Conservation (phyloP, 2,329 filamentous ascomycete genomes). For the Pseudogymnoascus sp. region DNA sequence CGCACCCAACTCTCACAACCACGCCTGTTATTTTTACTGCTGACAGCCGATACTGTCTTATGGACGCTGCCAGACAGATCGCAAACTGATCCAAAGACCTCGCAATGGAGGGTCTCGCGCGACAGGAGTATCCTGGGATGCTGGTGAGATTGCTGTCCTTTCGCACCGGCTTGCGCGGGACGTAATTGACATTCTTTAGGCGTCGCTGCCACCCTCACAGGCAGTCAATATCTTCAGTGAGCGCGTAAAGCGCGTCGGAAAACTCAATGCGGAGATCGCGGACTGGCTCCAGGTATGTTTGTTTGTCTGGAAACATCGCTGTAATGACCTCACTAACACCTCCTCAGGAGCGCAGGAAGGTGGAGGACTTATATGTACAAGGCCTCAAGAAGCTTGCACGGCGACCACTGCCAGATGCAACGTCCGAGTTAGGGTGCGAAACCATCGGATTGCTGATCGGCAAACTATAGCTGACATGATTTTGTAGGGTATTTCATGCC, state of each 20-base stretch:
- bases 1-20: neutral
- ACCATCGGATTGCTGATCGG: constrained; percentile 5
- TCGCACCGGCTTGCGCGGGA: constrained; percentile 14
- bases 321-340: constrained; percentile 18
- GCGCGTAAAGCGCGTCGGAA: constrained; percentile 76
- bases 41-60: constrained; percentile 3
- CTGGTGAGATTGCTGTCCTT: constrained; percentile 57
- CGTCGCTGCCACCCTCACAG: constrained; percentile 69
- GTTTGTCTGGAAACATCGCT: neutral
- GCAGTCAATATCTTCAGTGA: constrained; percentile 77
- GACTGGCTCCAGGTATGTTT: constrained; percentile 83
- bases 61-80: neutral
- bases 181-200: constrained; percentile 41
- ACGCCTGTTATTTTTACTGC: neutral
- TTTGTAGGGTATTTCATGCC: constrained; percentile 68
- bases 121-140: constrained; percentile 88
- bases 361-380: constrained; percentile 84
- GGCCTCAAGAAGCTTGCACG: constrained; percentile 73
- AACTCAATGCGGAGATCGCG: constrained; percentile 82
- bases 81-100: constrained; percentile 1
- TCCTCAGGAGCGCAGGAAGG: constrained; percentile 73
- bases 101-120: constrained; percentile 66
- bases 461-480: constrained; percentile 17
- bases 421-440: constrained; percentile 77
- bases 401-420: constrained; percentile 63